Conservation (phyloP, 352 stramenopile genomes). For the Thraustotheca clavata region DNA sequence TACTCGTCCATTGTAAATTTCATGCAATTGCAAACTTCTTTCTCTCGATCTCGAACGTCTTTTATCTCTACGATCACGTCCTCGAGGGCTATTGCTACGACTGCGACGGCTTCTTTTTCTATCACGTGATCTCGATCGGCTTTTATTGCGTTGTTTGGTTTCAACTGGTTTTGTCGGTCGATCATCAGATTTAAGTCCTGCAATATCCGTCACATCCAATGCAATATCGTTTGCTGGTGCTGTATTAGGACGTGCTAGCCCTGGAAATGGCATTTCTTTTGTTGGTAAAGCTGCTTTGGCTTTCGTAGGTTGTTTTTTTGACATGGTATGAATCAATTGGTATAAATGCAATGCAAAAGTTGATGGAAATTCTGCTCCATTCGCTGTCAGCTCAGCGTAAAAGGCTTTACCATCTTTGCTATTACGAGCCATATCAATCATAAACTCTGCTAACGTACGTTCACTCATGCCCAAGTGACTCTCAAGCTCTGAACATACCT, state of each 20-base stretch:
- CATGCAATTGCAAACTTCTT: conserved; percentile 78
- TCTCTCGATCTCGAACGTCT: conserved; percentile 26
- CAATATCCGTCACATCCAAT: conserved; percentile 15
- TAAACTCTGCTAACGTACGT: conserved; percentile 95
- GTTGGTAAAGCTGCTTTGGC: conserved; percentile 38
- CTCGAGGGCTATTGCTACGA: conserved; percentile 38
- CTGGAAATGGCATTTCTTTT: conserved; percentile 31
- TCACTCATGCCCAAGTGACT: conserved; percentile 94
- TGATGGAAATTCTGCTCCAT: conserved; percentile 21
- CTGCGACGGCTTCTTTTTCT: conserved; percentile 26
- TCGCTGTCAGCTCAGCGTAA: conserved; percentile 17
- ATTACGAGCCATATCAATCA: conserved; percentile 86
- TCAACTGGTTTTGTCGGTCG: conserved; percentile 53
- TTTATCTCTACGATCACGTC: conserved; percentile 26
- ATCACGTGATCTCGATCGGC: background rate
- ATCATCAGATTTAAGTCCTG: conserved; percentile 45
- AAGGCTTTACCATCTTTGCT: conserved; percentile 14
- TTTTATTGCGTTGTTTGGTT: conserved; percentile 33
- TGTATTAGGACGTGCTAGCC: conserved; percentile 13
- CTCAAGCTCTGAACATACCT: conserved; percentile 82
- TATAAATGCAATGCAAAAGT: conserved; percentile 22
- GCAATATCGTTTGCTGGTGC: conserved; percentile 15
- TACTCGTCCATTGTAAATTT: conserved; percentile 92
- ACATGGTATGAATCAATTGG: conserved; percentile 24
- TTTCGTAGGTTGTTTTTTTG: conserved; percentile 10